Conservation (phyloP, 257 asterid genomes). For the Petunia secreta region DNA sequence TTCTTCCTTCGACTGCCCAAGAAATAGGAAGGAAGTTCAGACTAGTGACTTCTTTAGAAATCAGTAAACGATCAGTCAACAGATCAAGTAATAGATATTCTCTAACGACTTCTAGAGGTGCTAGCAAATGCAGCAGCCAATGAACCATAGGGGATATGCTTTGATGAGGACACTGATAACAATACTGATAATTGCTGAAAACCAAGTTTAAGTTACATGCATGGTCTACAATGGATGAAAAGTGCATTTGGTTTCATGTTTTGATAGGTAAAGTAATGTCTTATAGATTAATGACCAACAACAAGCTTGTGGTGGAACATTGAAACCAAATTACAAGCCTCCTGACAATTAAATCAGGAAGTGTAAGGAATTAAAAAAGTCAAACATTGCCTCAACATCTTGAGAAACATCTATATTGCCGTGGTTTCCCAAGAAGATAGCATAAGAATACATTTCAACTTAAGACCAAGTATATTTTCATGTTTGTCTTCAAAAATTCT, state of each 20-base stretch:
- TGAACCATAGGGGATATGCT: background rate
- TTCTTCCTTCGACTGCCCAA: constrained; percentile 83
- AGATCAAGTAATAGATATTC: constrained; percentile 12
- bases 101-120: background rate
- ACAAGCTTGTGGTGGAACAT: no score
- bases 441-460: no score
- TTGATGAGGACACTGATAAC: background rate
- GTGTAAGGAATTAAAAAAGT: no score
- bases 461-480: no score
- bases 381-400: no score
- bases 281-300: no score
- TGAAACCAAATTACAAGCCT: no score
- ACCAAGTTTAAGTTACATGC: background rate
- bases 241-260: background rate
- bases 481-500: no score
- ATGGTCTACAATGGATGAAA: background rate
- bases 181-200: background rate
- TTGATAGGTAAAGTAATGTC: no score
- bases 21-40: constrained; percentile 14
- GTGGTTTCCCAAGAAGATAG: no score
- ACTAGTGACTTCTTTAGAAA: constrained; percentile 9
- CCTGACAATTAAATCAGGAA: no score
- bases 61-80: constrained; percentile 6
- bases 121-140: constrained; percentile 20
- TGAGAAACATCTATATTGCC: no score